Evolutionary conservation across 768 basidiomycete genomes (phyloP).

Genomic region (Galerina marginata): DNA sequence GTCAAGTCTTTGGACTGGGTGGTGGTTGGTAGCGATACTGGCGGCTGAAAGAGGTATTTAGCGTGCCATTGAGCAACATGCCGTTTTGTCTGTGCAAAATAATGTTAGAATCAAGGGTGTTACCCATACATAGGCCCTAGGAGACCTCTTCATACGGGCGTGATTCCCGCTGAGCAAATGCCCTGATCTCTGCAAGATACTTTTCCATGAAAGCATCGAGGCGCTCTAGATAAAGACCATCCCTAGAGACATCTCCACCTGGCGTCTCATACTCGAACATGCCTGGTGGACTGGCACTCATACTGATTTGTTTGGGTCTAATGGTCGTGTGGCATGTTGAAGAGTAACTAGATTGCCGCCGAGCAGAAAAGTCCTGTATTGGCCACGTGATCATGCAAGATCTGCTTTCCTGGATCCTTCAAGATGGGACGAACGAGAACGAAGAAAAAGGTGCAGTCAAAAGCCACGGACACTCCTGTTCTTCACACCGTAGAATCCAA

Average conservation of each 20-base stretch:
- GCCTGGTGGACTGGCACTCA: conserved; percentile 9
- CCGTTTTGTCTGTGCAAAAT: conserved; percentile 46
- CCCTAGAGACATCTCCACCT: conserved; percentile 33
- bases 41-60: conserved; percentile 55
- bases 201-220: conserved; percentile 69
- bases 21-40: conserved; percentile 1
- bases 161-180: conserved; percentile 65
- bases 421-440: conserved; percentile 62
- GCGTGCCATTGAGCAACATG: conserved; percentile 70
- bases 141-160: conserved; percentile 65
- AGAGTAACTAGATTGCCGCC: neutral
- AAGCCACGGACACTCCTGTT: conserved; percentile 32
- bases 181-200: conserved; percentile 56
- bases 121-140: conserved; percentile 23
- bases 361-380: conserved; percentile 1
- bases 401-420: conserved; percentile 21
- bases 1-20: neutral
- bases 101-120: conserved; percentile 29
- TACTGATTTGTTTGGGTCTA: neutral
- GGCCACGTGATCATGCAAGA: conserved; percentile 36
- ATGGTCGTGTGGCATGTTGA: neutral
- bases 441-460: conserved; percentile 49
- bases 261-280: conserved; percentile 41
- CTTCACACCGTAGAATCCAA: conserved; percentile 28
- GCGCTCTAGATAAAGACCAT: conserved; percentile 67